Conservation (phyloP, 306 rosid species). For the Bauhinia variegata region DNA sequence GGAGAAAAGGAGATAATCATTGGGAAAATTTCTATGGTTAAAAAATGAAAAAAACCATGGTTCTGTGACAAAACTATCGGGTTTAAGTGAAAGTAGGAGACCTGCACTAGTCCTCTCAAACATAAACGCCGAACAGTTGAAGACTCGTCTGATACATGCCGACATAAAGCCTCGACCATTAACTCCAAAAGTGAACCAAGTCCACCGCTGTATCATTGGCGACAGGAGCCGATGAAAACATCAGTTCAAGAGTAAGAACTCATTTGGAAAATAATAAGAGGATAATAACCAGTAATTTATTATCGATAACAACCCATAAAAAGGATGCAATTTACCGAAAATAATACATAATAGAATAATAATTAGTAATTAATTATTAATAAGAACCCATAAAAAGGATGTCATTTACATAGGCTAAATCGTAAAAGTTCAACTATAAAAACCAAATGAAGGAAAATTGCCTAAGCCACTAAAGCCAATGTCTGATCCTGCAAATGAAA, state of each 20-base stretch:
- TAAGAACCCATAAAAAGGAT: too few relatives aligned
- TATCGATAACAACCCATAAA: slow-evolving; percentile 7
- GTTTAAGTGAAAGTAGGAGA: slow-evolving; percentile 35
- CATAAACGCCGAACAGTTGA: slow-evolving; percentile 90
- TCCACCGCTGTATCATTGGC: slow-evolving; percentile 64
- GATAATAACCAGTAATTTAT: not conserved
- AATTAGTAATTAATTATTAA: too few relatives aligned
- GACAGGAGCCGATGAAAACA: slow-evolving; percentile 34
- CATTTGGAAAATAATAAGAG: not conserved
- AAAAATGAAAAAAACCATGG: slow-evolving; percentile 18
- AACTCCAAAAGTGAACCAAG: slow-evolving; percentile 81
- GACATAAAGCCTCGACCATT: slow-evolving; percentile 86
- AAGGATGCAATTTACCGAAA: not conserved
- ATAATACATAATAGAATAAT: too few relatives aligned
- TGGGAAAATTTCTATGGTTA: slow-evolving; percentile 3
- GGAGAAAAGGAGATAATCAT: slow-evolving; percentile 15
- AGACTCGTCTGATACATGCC: slow-evolving; percentile 85
- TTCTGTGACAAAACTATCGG: slow-evolving; percentile 22
- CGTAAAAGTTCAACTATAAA: too few relatives aligned
- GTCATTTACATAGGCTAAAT: too few relatives aligned
- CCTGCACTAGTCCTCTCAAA: slow-evolving; percentile 96
- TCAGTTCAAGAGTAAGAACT: slow-evolving; percentile 22
- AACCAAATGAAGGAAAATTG: too few relatives aligned
- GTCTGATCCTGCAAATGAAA: too few relatives aligned
- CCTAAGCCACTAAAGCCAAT: too few relatives aligned